A percentile compares a stretch with the other conserved stretches of the same genome.
These are phyloP conservation scores for Stygiomarasmius scandens DNA, from an alignment of 1,284 basidiomycete genomes.

Conservation along the genomic window DNA sequence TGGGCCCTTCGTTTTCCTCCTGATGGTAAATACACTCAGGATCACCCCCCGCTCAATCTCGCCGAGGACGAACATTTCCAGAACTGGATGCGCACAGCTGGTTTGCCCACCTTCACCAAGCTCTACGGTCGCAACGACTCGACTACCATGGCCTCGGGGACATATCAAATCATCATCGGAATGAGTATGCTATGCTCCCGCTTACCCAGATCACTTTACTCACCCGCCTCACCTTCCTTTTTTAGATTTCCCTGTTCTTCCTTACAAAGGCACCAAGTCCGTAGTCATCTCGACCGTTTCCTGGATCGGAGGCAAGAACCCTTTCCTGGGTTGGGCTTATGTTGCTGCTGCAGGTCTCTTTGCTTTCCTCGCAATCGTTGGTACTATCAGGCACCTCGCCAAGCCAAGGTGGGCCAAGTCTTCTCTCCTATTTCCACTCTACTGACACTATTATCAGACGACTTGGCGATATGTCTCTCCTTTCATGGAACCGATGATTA, in stretches of 20 bases:
- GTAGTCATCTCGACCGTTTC: slow-evolving; percentile 96
- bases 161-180: slow-evolving; percentile 77
- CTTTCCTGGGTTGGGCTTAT: slow-evolving; percentile 97
- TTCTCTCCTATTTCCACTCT: slow-evolving; percentile 35
- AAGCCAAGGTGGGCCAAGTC: slow-evolving; percentile 79
- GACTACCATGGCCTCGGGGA: slow-evolving; percentile 71
- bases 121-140: slow-evolving; percentile 91
- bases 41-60: slow-evolving; percentile 77
- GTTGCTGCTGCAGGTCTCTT: slow-evolving; percentile 89
- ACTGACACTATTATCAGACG: slow-evolving; percentile 46
- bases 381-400: slow-evolving; percentile 91
- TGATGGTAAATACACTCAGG: slow-evolving; percentile 66
- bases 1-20: slow-evolving; percentile 74
- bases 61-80: slow-evolving; percentile 91
- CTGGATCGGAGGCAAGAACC: slow-evolving; percentile 97
- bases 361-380: slow-evolving; percentile 83
- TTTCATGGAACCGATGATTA: slow-evolving; percentile 81
- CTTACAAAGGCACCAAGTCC: slow-evolving; percentile 94
- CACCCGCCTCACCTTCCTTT: slow-evolving; percentile 32
- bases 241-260: slow-evolving; percentile 86
- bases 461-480: slow-evolving; percentile 80
- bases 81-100: slow-evolving; percentile 99
- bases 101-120: slow-evolving; percentile 95
- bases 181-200: slow-evolving; percentile 70
- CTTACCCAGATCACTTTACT: slow-evolving; percentile 13